Evolutionary conservation across 1,139 yeast genomes (phyloP).

Genomic region (Wickerhamomyces sp.): DNA sequence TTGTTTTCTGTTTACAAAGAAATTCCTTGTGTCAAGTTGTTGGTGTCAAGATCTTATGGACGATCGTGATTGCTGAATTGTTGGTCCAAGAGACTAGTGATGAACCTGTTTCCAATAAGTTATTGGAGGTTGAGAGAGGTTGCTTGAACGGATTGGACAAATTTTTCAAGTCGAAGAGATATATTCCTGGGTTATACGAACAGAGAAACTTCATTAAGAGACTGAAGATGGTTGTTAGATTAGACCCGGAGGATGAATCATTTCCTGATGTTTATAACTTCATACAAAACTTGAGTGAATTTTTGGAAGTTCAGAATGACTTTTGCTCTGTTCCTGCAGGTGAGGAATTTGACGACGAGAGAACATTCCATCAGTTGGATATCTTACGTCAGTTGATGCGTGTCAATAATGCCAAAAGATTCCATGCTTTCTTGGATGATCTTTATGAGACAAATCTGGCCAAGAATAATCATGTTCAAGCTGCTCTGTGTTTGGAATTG

Average conservation of each 20-base stretch:
- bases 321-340: slow-evolving; percentile 74
- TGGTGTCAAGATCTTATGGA: slow-evolving; percentile 69
- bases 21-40: slow-evolving; percentile 57
- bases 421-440: slow-evolving; percentile 71
- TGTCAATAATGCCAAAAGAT: slow-evolving; percentile 75
- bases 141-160: slow-evolving; percentile 60
- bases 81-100: slow-evolving; percentile 55
- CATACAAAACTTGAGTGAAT: slow-evolving; percentile 54
- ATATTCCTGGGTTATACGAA: slow-evolving; percentile 52
- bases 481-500: slow-evolving; percentile 75
- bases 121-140: slow-evolving; percentile 60
- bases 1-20: slow-evolving; percentile 66
- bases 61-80: slow-evolving; percentile 63
- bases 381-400: slow-evolving; percentile 74
- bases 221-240: slow-evolving; percentile 45
- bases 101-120: slow-evolving; percentile 50
- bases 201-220: slow-evolving; percentile 49
- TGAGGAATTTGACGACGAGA: slow-evolving; percentile 80
- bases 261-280: slow-evolving; percentile 47
- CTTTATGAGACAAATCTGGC: slow-evolving; percentile 62
- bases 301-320: slow-evolving; percentile 62
- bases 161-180: slow-evolving; percentile 52
- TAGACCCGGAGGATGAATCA: slow-evolving; percentile 68
- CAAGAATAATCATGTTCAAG: slow-evolving; percentile 69
- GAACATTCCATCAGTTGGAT: slow-evolving; percentile 75